Evolutionary conservation across 2,329 filamentous ascomycete species (phyloP), one percentile per base, ranked within the genome.

Genomic region (Lecanosticta acicola): DNA sequence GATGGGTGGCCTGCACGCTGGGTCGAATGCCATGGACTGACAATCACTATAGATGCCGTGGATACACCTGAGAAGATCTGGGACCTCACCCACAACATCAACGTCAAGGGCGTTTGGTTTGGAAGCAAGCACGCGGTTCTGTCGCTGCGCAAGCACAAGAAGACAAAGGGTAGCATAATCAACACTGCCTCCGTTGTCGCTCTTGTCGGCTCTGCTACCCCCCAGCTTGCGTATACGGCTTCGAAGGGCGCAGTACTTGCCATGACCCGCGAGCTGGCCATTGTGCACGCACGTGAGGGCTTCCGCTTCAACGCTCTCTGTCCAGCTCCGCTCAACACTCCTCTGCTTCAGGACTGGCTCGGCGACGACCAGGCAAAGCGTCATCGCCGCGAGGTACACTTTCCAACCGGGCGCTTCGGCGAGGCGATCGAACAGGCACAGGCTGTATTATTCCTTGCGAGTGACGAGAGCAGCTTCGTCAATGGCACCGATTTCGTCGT

Each of bases 101-200:
- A 96, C 69, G 90, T 95, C 68, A 96, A 96, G 79, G 90, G 90
- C 35, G 90, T 96, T n/a, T 95, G 90, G 90, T 96, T 81, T 67
- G 90, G 90, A 50, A 84, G 82, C 78, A 96, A 95, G 77, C 87
- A 95, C 67, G 88, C 90, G 4, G 83, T 96, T 20, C 74, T 91
- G 41, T 80, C 86, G 36, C 76, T 96, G 59, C 84, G 89, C 55
- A 82, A 81, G 59, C 76, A 94, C 74, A 78, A 79, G 45, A 96
- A 96, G 80, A 79, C 74, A 36, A 80, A 77, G 59, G 87, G 80
- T 41, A 88, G 83, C 68, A 81, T 96, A 69, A 90, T 95, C 77
- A 95, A 95, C 76, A 94, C 88, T 2, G 89, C 88, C 19, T 90
- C 84, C 38, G 85, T 94, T 39, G 89, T 95, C 38, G 89, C 88